Percentiles rank a stretch among this genome's conserved stretches.
phyloP scores from a whole-genome alignment of 139 green algal species.

The Tetradesmus lagerheimii region DNA sequence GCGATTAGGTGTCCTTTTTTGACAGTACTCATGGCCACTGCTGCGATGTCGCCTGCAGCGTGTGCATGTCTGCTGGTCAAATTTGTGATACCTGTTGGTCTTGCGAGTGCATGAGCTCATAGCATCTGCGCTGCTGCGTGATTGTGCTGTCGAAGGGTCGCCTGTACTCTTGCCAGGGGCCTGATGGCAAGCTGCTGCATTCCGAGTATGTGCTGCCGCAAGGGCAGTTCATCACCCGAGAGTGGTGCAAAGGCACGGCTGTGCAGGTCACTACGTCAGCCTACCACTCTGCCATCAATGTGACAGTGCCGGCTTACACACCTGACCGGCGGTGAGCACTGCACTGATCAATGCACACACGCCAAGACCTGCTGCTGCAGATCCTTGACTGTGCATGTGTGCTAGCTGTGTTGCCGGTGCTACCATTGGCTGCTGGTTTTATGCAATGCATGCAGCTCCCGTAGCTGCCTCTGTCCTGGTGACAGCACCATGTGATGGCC shows the following conservation, averaged over 20 bases:
- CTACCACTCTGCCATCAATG: conserved; percentile 54
- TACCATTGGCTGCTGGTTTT: not conserved
- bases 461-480: not conserved
- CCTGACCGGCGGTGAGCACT: conserved; percentile 30
- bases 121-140: not conserved
- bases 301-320: conserved; percentile 53
- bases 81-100: too few relatives aligned
- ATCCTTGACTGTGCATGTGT: not conserved
- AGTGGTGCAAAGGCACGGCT: conserved; percentile 50
- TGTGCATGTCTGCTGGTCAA: too few relatives aligned
- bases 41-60: too few relatives aligned
- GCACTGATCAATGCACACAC: not conserved
- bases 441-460: not conserved
- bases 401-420: not conserved
- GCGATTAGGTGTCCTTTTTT: too few relatives aligned
- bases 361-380: not conserved
- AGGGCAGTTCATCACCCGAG: conserved; percentile 54
- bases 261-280: conserved; percentile 49
- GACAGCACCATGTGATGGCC: too few relatives aligned
- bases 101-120: too few relatives aligned
- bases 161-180: conserved; percentile 53
- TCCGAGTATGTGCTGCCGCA: conserved; percentile 58
- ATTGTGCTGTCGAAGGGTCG: conserved; percentile 15
- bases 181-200: conserved; percentile 51
- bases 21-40: too few relatives aligned